Evolutionary conservation across 768 basidiomycete species (phyloP), one percentile per base, ranked within the genome.

Genomic region (Psilocybe cubensis): DNA sequence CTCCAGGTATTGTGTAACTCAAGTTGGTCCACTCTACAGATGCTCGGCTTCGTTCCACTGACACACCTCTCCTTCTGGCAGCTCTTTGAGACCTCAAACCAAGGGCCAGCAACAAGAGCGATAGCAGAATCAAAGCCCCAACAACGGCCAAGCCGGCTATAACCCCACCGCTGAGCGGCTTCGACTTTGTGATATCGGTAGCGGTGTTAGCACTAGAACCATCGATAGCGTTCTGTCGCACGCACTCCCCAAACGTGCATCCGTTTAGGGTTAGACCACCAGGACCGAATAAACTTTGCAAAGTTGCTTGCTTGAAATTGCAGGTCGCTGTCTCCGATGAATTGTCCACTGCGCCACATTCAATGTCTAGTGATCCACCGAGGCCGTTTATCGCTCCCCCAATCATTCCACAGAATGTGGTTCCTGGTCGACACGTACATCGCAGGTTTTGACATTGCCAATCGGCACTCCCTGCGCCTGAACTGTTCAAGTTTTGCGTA

Each of bases 111-210:
- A 87, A 71, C 0, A 74, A 70, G 3, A 95, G 70, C 0, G 87
- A 83, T 1, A 85, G 61, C 1, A 81, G 70, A 17, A 91, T 52
- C 42, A 97, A 66, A 0, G 72, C 80, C 5, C 94, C 91, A 8
- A 97, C 87, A 23, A 95, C 91, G 0, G 89, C 93, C 25, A 98
- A 73, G 11, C 96, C 96, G 31, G 91, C 95, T 56, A 97, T 92
- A 21, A 97, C 95, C 1, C 96, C 95, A 1, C 86, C 82, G 54
- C 84, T 80, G 8, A 97, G 82, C 17, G 81, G 72, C 29, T 76
- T 76, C 3, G 77, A 67, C 0, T 63, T 60, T 12, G 67, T 44
- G 17, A 76, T 55, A 2, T 72, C 63, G 6, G 64, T 49, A 2
- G 73, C 74, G 1, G 77, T 71, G 48, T 72, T 74, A 7, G 72